Evolutionary conservation across 495 filamentous ascomycete genomes (phyloP).

Genomic region (Cenococcum geophilum): DNA sequence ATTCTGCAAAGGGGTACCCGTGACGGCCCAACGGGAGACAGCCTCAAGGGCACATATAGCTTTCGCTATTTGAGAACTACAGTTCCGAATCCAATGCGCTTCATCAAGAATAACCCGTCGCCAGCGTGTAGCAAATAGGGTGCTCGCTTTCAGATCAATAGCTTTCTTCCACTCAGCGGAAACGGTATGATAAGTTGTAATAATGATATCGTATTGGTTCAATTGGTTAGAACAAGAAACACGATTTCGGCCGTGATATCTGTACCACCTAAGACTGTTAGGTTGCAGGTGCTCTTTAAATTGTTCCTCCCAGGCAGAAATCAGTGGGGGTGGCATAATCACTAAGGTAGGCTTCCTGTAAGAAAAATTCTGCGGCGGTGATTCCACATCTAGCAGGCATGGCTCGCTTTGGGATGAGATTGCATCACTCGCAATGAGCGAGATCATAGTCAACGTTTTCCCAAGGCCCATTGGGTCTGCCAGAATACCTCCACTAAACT

Average conservation of each 20-base stretch:
- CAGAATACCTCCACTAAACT: slow-evolving; percentile 61
- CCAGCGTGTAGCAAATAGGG: slow-evolving; percentile 10
- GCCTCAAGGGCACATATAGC: slow-evolving; percentile 7
- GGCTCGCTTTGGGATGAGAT: too few species aligned
- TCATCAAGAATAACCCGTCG: slow-evolving; percentile 19
- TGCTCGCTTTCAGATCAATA: neutral
- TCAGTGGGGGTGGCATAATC: neutral
- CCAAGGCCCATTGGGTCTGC: slow-evolving; percentile 93
- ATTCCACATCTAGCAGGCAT: too few species aligned
- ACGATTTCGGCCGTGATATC: slow-evolving; percentile 13
- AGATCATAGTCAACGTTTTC: slow-evolving; percentile 84
- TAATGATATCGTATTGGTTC: slow-evolving; percentile 1
- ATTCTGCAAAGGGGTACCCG: slow-evolving; percentile 45
- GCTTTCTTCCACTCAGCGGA: slow-evolving; percentile 9
- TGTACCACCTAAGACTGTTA: too few species aligned
- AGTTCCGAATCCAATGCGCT: slow-evolving; percentile 13
- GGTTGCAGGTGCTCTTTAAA: slow-evolving; percentile 1
- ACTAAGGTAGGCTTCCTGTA: too few species aligned
- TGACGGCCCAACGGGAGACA: slow-evolving; percentile 30
- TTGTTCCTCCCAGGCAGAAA: slow-evolving; percentile 13
- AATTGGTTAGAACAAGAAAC: neutral
- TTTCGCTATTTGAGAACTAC: slow-evolving; percentile 1
- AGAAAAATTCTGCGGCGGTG: too few species aligned
- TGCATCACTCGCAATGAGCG: slow-evolving; percentile 48
- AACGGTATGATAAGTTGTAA: slow-evolving; percentile 20